Evolutionary conservation across 306 rosid species (phyloP).

Genomic region (Mimosa pudica): DNA sequence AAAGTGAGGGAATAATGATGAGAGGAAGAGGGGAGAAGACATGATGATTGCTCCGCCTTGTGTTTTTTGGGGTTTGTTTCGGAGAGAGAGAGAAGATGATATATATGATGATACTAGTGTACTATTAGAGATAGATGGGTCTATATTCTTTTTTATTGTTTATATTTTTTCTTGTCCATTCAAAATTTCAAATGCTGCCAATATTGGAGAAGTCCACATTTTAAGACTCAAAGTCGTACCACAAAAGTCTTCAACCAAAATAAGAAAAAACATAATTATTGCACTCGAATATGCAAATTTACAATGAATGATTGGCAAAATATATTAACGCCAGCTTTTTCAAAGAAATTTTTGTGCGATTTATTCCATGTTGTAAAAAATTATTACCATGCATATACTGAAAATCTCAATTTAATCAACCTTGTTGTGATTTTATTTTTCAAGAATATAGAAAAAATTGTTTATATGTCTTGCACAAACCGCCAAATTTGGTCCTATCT

Average conservation of each 20-base stretch:
- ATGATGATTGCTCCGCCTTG: conserved; percentile 65
- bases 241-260: not conserved
- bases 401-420: not conserved
- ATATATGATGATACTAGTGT: not conserved
- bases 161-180: conserved; percentile 13
- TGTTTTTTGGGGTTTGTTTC: conserved; percentile 1
- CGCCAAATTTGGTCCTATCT: not conserved
- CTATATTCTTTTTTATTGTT: not conserved
- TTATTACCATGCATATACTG: not conserved
- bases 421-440: not conserved
- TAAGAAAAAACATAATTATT: not conserved
- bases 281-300: no score
- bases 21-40: conserved; percentile 53
- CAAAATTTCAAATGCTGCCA: conserved; percentile 36
- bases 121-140: not conserved
- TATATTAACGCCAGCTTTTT: not conserved
- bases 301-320: not conserved
- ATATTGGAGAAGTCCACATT: conserved; percentile 8
- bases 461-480: not conserved
- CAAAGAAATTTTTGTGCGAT: no score
- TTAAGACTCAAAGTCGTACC: not conserved
- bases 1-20: conserved; percentile 67
- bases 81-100: not conserved
- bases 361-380: no score
- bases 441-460: not conserved